These are phyloP conservation scores for Candolleomyces eurysporus DNA, from an alignment of 768 basidiomycete species.

Conservation along the genomic window DNA sequence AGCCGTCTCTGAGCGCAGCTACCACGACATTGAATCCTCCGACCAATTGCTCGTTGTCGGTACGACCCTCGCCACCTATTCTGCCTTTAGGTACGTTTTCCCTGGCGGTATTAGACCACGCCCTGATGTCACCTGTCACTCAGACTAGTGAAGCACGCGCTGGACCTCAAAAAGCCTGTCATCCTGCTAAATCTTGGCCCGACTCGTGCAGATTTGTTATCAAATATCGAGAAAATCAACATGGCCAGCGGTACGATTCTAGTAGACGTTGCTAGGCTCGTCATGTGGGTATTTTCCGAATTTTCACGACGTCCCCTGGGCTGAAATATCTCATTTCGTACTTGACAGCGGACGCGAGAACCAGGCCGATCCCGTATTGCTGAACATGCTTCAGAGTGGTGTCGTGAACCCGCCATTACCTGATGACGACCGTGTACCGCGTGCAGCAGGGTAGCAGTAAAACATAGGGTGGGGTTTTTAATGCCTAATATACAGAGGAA, in stretches of 20 bases:
- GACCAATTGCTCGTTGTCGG: conserved; percentile 80
- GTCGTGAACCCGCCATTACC: conserved; percentile 49
- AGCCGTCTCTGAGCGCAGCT: conserved; percentile 34
- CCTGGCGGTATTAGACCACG: neutral
- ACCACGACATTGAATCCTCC: conserved; percentile 51
- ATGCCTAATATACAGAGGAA: neutral
- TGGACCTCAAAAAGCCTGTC: conserved; percentile 73
- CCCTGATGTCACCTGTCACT: neutral
- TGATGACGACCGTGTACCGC: conserved; percentile 25
- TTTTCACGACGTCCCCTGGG: neutral
- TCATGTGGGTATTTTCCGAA: conserved; percentile 50
- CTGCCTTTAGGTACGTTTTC: conserved; percentile 72
- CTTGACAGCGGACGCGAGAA: conserved; percentile 43
- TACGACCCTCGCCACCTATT: conserved; percentile 91
- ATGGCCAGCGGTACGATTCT: conserved; percentile 72
- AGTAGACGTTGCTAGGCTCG: conserved; percentile 54
- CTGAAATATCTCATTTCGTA: conserved; percentile 5
- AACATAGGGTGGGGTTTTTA: neutral
- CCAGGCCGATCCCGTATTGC: conserved; percentile 44
- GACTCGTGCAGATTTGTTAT: conserved; percentile 73
- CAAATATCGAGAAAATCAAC: conserved; percentile 77
- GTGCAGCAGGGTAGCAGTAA: conserved; percentile 18
- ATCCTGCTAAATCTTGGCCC: conserved; percentile 87
- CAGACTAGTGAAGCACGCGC: conserved; percentile 78
- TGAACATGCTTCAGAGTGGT: conserved; percentile 56